These are phyloP conservation scores for Protomyces arabidopsidicola DNA, from an alignment of 1,139 yeast genomes.

Conservation along the genomic window DNA sequence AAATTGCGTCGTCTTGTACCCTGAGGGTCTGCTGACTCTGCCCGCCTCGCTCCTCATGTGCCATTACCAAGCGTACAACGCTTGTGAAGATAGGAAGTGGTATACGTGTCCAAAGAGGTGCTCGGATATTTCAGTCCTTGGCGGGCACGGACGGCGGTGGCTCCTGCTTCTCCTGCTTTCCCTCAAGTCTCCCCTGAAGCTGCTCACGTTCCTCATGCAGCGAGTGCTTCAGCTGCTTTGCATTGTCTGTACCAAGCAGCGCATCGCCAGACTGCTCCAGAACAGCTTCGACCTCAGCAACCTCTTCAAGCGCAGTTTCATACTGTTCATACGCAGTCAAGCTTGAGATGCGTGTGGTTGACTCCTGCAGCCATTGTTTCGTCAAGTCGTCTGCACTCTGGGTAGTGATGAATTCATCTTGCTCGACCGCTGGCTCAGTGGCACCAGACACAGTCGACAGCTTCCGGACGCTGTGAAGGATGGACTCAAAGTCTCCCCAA, in stretches of 20 bases:
- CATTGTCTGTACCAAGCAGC: neutral
- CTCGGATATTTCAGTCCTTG: neutral
- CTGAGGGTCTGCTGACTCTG: neutral
- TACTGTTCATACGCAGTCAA: neutral
- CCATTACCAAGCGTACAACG: too few relatives aligned
- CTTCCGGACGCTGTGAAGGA: neutral
- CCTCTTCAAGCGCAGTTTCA: neutral
- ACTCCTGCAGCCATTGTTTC: neutral
- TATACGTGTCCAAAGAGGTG: too few relatives aligned
- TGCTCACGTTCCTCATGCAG: neutral
- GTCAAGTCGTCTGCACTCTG: neutral
- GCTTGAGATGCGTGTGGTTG: neutral
- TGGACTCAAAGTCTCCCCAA: neutral
- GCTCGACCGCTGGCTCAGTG: neutral
- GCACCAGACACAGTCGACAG: neutral
- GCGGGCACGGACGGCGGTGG: neutral
- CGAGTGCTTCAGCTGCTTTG: neutral
- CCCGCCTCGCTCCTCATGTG: too few relatives aligned
- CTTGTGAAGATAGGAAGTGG: too few relatives aligned
- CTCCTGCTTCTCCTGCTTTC: neutral
- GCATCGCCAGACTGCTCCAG: neutral
- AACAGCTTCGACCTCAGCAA: neutral
- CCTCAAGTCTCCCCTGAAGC: neutral
- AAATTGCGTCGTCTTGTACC: neutral
- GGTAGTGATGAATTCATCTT: neutral